A percentile compares a stretch with the other conserved stretches of the same genome.
phyloP scores from a whole-genome alignment of 2,329 filamentous ascomycete genomes.

The Keithomyces neogunnii region DNA sequence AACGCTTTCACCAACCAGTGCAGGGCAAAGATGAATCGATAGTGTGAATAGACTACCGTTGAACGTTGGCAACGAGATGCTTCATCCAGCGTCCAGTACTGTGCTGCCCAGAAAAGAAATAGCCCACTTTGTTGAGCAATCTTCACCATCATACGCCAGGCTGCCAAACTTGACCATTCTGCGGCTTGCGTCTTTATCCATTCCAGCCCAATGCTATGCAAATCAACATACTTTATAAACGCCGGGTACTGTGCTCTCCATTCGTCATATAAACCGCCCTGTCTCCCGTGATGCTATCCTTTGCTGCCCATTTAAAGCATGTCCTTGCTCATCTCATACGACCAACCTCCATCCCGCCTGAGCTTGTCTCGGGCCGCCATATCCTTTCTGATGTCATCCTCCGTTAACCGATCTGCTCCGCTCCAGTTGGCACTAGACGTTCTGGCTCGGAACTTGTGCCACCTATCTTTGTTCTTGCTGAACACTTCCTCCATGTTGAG shows the following conservation, averaged over 20 bases:
- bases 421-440: slow-evolving; percentile 96
- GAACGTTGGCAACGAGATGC: not conserved
- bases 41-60: no score
- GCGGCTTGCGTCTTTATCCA: not conserved
- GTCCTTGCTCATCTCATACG: slow-evolving; percentile 51
- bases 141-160: slow-evolving; percentile 2
- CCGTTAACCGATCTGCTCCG: slow-evolving; percentile 70
- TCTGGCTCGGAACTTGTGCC: slow-evolving; percentile 80
- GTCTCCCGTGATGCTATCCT: not conserved
- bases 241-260: not conserved
- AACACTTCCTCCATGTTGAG: slow-evolving; percentile 97
- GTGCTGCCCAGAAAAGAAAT: not conserved
- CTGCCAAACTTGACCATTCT: not conserved
- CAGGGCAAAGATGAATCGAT: no score
- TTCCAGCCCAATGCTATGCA: slow-evolving; percentile 7
- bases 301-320: slow-evolving; percentile 24
- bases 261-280: not conserved
- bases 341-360: slow-evolving; percentile 78
- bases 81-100: not conserved
- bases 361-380: slow-evolving; percentile 70
- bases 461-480: slow-evolving; percentile 74
- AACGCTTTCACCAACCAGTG: no score
- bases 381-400: slow-evolving; percentile 79
- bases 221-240: not conserved
- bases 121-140: not conserved